A percentile compares a stretch with the other conserved stretches of the same genome.
Evolutionary conservation across 2,329 filamentous ascomycete genomes (phyloP).

Genomic region (Phialemoniopsis sp.): DNA sequence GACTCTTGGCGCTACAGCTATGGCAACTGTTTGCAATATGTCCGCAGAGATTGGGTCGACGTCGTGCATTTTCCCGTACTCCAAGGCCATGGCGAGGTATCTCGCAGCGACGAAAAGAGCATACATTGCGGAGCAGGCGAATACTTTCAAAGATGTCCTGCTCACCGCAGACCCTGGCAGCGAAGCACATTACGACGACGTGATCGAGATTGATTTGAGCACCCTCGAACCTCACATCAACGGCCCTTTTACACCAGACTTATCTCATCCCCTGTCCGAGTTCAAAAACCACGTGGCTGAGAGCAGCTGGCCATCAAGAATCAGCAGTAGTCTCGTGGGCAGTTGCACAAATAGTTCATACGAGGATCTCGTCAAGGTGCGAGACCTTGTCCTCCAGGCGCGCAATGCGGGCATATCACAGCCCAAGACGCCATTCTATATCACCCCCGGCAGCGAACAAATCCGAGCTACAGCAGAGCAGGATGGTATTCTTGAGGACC

Average conservation of each 20-base stretch:
- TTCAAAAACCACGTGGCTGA: conserved; percentile 17
- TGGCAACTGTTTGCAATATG: conserved; percentile 32
- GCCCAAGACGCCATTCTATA: conserved; percentile 87
- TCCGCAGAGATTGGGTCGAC: conserved; percentile 29
- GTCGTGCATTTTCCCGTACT: conserved; percentile 29
- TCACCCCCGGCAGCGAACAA: conserved; percentile 94
- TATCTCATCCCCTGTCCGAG: conserved; percentile 23
- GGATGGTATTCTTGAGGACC: conserved; percentile 81
- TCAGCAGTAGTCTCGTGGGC: conserved; percentile 24
- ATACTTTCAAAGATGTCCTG: conserved; percentile 16
- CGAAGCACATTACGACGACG: conserved; percentile 23
- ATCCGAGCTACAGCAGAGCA: conserved; percentile 91
- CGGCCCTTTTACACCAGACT: conserved; percentile 27
- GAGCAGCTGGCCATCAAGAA: conserved; percentile 21
- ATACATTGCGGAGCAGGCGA: conserved; percentile 15
- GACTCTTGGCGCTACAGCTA: conserved; percentile 25
- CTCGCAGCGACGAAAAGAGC: conserved; percentile 20
- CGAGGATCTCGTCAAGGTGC: conserved; percentile 25
- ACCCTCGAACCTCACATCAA: conserved; percentile 27
- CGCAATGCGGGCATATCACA: conserved; percentile 36
- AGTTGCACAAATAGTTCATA: conserved; percentile 30
- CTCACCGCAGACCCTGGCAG: conserved; percentile 21
- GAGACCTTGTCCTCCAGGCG: conserved; percentile 21
- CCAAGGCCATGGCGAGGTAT: conserved; percentile 23
- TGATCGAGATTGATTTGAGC: conserved; percentile 27